phyloP scores from a whole-genome alignment of 345 rosid species.

The Salix koriyanagi region DNA sequence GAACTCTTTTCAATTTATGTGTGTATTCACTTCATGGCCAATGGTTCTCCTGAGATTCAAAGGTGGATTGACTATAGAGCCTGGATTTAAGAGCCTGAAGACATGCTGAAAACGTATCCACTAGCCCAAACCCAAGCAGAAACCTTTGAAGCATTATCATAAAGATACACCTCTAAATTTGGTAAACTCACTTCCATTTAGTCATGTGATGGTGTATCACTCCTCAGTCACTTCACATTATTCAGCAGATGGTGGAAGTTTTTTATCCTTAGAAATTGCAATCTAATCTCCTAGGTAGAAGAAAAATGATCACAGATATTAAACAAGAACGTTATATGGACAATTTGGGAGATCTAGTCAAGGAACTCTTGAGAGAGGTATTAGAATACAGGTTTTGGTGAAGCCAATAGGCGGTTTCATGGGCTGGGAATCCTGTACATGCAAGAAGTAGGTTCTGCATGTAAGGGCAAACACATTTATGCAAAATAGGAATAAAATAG shows the following conservation, averaged over 20 bases:
- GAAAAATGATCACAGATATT: not conserved
- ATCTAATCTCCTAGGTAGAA: not conserved
- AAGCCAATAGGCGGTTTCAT: not conserved
- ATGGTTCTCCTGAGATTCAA: constrained; percentile 12
- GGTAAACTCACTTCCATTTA: constrained; percentile 8
- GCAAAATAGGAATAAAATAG: constrained; percentile 1
- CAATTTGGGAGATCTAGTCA: constrained; percentile 8
- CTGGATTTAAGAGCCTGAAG: constrained; percentile 3
- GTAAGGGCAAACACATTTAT: constrained; percentile 9
- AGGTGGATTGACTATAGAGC: constrained; percentile 12
- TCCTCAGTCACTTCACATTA: constrained; percentile 7
- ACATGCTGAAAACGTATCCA: constrained; percentile 7
- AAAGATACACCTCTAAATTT: constrained; percentile 11
- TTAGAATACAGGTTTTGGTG: not conserved
- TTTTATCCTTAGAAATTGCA: not conserved
- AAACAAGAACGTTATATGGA: not conserved
- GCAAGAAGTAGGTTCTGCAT: not conserved
- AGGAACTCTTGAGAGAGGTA: not conserved
- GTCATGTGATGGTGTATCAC: constrained; percentile 8
- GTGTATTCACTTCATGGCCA: constrained; percentile 1
- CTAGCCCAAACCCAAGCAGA: constrained; percentile 6
- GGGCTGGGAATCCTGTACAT: not conserved
- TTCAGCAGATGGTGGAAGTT: not conserved
- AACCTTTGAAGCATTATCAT: constrained; percentile 2
- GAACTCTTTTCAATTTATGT: constrained; percentile 6